phyloP scores from a whole-genome alignment of 23 red algal species.

The Gracilariopsis chorda region DNA sequence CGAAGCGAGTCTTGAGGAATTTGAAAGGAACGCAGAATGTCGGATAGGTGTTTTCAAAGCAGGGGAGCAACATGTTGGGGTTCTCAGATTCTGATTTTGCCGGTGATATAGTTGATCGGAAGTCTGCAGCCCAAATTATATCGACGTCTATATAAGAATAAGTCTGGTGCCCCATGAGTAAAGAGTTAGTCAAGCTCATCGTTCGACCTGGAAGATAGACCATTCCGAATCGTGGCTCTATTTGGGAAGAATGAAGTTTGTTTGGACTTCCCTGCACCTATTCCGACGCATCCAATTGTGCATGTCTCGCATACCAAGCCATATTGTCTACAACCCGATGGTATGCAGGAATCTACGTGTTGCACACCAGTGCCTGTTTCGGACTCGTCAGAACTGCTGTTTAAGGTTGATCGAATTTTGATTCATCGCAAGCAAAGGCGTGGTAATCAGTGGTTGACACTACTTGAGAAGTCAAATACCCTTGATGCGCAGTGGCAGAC shows the following conservation, averaged over 20 bases:
- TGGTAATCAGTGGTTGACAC: background rate
- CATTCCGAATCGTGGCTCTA: too few species aligned
- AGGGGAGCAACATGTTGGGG: background rate
- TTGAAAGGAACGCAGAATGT: background rate
- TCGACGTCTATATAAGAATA: background rate
- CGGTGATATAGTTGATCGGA: background rate
- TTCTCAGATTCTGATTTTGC: slow-evolving; percentile 1
- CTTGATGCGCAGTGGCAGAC: background rate
- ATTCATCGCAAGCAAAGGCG: background rate
- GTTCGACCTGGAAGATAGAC: too few species aligned
- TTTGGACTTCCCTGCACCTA: too few species aligned
- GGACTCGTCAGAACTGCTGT: background rate
- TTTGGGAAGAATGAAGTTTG: too few species aligned
- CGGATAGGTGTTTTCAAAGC: background rate
- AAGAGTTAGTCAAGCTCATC: too few species aligned
- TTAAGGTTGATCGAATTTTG: too few species aligned
- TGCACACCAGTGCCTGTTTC: background rate
- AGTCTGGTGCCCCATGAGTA: too few species aligned
- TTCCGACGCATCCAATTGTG: too few species aligned
- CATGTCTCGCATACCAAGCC: background rate
- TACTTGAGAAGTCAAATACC: background rate
- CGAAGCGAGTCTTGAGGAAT: slow-evolving; percentile 35
- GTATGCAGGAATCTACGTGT: background rate
- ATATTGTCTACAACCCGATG: too few species aligned
- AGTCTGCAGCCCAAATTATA: background rate